These are phyloP conservation scores for Colletotrichum sp. DNA, from an alignment of 2,329 filamentous ascomycete species.

Conservation along the genomic window DNA sequence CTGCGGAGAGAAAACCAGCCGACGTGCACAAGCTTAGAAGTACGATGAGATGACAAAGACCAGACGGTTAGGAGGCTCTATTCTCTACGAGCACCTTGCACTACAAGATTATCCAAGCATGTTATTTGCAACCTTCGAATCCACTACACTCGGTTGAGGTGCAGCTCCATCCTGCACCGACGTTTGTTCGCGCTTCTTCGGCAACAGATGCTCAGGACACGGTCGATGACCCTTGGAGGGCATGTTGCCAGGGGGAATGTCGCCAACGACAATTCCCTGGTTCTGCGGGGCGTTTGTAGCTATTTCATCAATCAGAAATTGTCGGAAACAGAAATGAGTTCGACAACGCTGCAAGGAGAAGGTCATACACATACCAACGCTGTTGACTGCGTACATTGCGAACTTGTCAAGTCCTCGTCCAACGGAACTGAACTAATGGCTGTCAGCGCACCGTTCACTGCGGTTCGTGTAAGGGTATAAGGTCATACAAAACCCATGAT, in stretches of 20 bases:
- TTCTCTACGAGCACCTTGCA: neutral
- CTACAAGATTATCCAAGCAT: neutral
- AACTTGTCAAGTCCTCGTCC: neutral
- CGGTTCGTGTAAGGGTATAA: neutral
- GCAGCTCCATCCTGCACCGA: neutral
- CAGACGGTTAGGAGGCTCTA: neutral
- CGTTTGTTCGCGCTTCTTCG: neutral
- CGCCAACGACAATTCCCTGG: neutral
- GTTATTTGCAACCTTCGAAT: neutral
- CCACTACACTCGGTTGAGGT: neutral
- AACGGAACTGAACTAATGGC: neutral
- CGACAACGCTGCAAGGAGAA: neutral
- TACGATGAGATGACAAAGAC: neutral
- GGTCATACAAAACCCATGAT: neutral
- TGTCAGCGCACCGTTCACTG: neutral
- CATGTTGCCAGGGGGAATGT: neutral
- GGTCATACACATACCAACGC: neutral
- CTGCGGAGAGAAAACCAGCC: neutral
- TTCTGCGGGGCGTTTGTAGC: neutral
- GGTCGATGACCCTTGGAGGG: neutral
- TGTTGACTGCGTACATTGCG: neutral
- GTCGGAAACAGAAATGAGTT: accelerated
- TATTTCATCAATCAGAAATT: neutral
- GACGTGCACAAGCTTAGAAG: neutral
- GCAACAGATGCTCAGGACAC: neutral